A percentile compares a stretch with the other conserved stretches of the same genome.
Conservation (phyloP, 305 asterid genomes). For the Fraxinus latifolia region DNA sequence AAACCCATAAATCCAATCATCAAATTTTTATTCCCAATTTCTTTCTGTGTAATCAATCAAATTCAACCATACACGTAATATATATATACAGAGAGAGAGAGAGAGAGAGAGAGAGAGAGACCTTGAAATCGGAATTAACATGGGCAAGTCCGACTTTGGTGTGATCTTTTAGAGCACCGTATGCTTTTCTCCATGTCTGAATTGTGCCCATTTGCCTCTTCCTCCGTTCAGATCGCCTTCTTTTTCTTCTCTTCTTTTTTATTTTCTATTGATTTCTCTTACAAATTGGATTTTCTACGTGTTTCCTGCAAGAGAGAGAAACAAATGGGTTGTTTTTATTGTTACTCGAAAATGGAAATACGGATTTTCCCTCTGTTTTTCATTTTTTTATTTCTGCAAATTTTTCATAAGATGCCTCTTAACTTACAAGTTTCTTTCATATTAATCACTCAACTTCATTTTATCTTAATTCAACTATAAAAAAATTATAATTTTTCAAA, state of each 20-base stretch:
- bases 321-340: neutral
- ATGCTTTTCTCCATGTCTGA: conserved; percentile 79
- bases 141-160: conserved; percentile 88
- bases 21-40: neutral
- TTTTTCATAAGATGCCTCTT: neutral
- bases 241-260: neutral
- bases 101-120: conserved; percentile 7
- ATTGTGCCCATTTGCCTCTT: conserved; percentile 59
- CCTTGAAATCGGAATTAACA: conserved; percentile 96
- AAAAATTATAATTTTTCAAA: too few species aligned
- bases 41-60: neutral
- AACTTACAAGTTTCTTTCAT: neutral
- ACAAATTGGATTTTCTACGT: neutral
- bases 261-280: neutral
- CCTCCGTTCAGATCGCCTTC: neutral
- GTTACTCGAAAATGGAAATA: neutral
- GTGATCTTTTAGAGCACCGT: conserved; percentile 88
- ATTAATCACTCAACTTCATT: neutral
- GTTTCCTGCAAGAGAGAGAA: neutral
- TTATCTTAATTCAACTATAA: neutral
- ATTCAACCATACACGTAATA: neutral
- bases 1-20: neutral
- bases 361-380: neutral
- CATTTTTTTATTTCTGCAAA: neutral
- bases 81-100: too few species aligned